Evolutionary conservation across 1,284 basidiomycete genomes (phyloP), one percentile per base, ranked within the genome.

Genomic region (Ceratobasidium sp.): DNA sequence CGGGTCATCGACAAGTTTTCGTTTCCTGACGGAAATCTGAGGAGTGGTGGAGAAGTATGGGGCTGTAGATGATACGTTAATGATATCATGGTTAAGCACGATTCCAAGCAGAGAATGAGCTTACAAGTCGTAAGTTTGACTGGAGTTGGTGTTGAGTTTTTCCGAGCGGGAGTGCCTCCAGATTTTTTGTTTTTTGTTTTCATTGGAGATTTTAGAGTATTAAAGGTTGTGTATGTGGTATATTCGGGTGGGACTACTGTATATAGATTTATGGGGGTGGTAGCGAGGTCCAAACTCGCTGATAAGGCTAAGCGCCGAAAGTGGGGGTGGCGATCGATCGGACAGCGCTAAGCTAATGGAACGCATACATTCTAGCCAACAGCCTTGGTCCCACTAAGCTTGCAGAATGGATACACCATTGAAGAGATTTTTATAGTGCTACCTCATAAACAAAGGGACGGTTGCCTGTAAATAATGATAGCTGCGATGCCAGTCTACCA

Each of bases 1-100:
- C 23, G 20, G 33, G 7, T 57, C 54, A 20, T 70, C 68, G 3
- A 44, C 38, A 42, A 33, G 28, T 33, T 70, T 70, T 46, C 52
- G 33, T 38, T 70, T 61, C 20, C 12, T 46, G 23, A 17, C 2
- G 17, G 20, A 59, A 20, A 59, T 42, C 33, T 46, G 59, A 7
- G 38, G 26, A 64, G 48, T 15, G 3, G 28, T 2, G n/a, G 50
- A 40, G 20, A 73, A 73, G n/a, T 73, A 73, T 12, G 70, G 70
- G 9, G 70, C 70, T 73, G 38, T 40, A 40, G 7, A 33, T n/a
- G 6, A 40, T 23, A 38, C 44, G 23, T 73, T 23, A 48, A 64
- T 23, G 17, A 44, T 13, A 10, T 65, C 23, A 23, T 23, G 15
- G 12, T 15, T 17, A 33, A 50, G n/a, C n/a, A 20, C n/a, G 26